A percentile compares a stretch with the other conserved stretches of the same genome.
Conservation (phyloP, 169 alveolate species). For the Eimeria tenella region DNA sequence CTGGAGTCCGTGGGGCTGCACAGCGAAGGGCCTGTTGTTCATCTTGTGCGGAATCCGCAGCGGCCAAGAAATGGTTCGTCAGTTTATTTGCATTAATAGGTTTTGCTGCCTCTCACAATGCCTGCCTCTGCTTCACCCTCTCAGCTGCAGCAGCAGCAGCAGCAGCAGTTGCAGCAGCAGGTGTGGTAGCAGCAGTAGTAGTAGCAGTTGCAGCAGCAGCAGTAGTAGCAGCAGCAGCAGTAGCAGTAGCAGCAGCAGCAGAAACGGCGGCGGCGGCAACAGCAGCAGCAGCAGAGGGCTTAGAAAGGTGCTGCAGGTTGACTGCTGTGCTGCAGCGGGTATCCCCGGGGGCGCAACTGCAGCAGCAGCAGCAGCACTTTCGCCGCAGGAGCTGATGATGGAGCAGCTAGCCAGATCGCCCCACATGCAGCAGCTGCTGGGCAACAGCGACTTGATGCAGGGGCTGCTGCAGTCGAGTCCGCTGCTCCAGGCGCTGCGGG, state of each 20-base stretch:
- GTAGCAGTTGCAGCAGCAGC: background rate
- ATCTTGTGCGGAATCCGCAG: conserved; percentile 3
- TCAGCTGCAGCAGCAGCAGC: background rate
- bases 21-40: conserved; percentile 15
- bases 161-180: background rate
- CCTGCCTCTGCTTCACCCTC: background rate
- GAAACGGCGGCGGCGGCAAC: background rate
- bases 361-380: background rate
- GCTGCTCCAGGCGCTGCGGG: conserved; percentile 81
- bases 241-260: conserved; percentile 14
- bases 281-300: background rate
- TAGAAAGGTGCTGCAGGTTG: too few species aligned
- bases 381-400: conserved; percentile 4
- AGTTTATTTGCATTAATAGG: background rate
- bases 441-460: conserved; percentile 82
- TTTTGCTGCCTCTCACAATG: background rate
- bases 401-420: conserved; percentile 78
- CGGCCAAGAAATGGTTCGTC: background rate
- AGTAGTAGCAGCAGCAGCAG: background rate
- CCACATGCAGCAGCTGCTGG: conserved; percentile 78
- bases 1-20: background rate
- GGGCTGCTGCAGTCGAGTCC: conserved; percentile 84
- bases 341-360: background rate
- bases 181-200: background rate
- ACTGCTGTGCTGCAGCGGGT: background rate